Base-by-base conservation (phyloP, 257 asterid genomes). In the Anisodus acutangulus region DNA sequence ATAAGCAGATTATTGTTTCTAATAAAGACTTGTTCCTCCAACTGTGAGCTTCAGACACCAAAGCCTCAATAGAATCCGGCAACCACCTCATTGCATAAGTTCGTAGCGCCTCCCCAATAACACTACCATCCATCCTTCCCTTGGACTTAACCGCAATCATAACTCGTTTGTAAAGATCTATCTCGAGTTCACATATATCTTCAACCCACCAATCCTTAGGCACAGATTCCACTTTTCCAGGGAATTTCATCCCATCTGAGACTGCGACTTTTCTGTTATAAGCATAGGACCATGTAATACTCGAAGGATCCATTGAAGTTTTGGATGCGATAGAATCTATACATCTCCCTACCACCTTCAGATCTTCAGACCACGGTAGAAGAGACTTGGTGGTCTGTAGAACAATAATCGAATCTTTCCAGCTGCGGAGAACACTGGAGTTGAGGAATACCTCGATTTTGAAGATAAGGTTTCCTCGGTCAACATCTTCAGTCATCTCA, bases 201-300 rank as follows among this genome's bases (percentile, higher is more conserved):
- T 95, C 98, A 13, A 91, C 84, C 99, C 99, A 95, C 99, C 99
- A 95, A 83, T 94, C 99, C 85, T 83, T 95, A 1, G 98, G 95
- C 84, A 91, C 92, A 0, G 88, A 74, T n/a, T 87, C 94, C n/a
- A 31, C 86, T 87, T 92, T 43, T 84, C 91, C 0, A 6, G 91
- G 86, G 47, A 89, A 85, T 82, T 87, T 91, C 35, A 86, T 31
- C 68, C 89, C 91, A 31, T 31, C 35, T 31, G 35, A 31, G 35
- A 31, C 35, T 31, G 35, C 35, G 63, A 72, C 83, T 79, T 90
- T 94, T 85, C 96, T 84, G 86, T 92, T 92, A 84, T 91, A 92
- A 2, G 99, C 90, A 74, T 95, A 95, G 9, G 98, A 94, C 98
- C 99, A 95, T 59, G 96, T 89, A 90, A 95, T 85, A 43, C 81